Conservation (phyloP, 129 eudicot genomes). For the Ambrosia artemisiifolia region DNA sequence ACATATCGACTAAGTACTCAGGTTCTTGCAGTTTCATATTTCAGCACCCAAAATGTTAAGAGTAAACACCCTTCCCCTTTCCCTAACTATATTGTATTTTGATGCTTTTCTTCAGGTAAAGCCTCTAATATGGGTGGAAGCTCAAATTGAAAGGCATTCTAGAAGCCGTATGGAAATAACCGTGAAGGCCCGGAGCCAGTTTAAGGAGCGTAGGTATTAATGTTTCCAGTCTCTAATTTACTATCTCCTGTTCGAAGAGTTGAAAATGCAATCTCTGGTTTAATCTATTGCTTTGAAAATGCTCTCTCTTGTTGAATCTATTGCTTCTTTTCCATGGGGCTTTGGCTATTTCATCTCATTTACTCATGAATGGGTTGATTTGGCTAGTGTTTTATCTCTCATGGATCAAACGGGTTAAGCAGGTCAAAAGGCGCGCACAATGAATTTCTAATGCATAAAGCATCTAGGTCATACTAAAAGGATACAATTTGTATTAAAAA, state of each 20-base stretch:
- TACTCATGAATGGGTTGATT: not conserved
- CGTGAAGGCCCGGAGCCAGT: constrained; percentile 93
- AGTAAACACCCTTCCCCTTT: not conserved
- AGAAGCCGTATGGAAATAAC: constrained; percentile 91
- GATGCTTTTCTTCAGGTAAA: constrained; percentile 58
- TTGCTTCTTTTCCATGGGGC: not conserved
- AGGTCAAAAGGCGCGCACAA: not conserved
- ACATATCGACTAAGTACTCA: constrained; percentile 95
- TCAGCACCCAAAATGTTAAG: not conserved
- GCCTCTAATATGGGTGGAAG: constrained; percentile 99
- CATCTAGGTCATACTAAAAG: not conserved
- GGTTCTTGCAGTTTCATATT: constrained; percentile 37
- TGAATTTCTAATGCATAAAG: not conserved
- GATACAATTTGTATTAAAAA: not conserved
- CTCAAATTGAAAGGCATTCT: constrained; percentile 91
- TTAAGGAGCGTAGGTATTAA: constrained; percentile 92
- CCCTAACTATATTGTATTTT: constrained; percentile 13
- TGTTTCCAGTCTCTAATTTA: not conserved
- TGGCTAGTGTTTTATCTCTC: not conserved
- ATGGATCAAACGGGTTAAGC: not conserved
- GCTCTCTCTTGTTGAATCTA: not conserved
- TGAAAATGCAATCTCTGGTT: not conserved
- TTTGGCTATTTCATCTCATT: not conserved
- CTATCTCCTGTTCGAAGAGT: not conserved
- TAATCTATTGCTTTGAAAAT: not conserved